These are phyloP conservation scores for Sclerotiophoma versabilis DNA, from an alignment of 2,329 filamentous ascomycete species.

Conservation along the genomic window DNA sequence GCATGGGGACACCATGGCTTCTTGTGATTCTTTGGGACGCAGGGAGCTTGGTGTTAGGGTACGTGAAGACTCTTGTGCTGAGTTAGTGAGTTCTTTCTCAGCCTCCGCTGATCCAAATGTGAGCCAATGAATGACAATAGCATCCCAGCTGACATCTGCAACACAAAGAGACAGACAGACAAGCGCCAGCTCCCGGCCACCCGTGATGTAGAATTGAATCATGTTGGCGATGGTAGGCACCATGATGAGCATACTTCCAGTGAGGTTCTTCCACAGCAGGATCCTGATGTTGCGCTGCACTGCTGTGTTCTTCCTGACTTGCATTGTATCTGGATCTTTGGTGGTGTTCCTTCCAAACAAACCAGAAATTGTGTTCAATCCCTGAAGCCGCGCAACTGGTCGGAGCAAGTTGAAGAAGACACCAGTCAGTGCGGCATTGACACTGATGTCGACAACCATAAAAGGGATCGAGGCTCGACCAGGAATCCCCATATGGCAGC, in stretches of 20 bases:
- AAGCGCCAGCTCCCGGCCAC: slow-evolving; percentile 42
- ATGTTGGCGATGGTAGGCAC: slow-evolving; percentile 47
- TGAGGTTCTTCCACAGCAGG: slow-evolving; percentile 28
- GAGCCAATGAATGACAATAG: slow-evolving; percentile 19
- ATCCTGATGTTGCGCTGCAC: slow-evolving; percentile 19
- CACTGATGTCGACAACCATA: slow-evolving; percentile 43
- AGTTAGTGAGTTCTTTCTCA: slow-evolving; percentile 4
- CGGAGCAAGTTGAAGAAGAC: slow-evolving; percentile 43
- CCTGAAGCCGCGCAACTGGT: slow-evolving; percentile 20
- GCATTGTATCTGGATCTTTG: neutral
- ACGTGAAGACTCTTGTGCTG: neutral
- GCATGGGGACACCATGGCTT: neutral
- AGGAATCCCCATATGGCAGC: slow-evolving; percentile 47
- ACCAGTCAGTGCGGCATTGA: slow-evolving; percentile 41
- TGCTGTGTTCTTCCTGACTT: slow-evolving; percentile 6
- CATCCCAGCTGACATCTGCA: slow-evolving; percentile 38
- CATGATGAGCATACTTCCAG: slow-evolving; percentile 41
- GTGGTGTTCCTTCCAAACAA: neutral
- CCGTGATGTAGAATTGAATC: slow-evolving; percentile 33
- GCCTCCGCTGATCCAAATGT: slow-evolving; percentile 18
- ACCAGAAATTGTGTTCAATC: slow-evolving; percentile 10
- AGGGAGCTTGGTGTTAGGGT: neutral
- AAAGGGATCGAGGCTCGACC: slow-evolving; percentile 38
- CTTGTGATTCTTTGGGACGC: slow-evolving; percentile 1
- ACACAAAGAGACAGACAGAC: slow-evolving; percentile 47